These are phyloP conservation scores for Coemansia javaensis DNA, from an alignment of 192 early-diverging fungal species.

Conservation along the genomic window DNA sequence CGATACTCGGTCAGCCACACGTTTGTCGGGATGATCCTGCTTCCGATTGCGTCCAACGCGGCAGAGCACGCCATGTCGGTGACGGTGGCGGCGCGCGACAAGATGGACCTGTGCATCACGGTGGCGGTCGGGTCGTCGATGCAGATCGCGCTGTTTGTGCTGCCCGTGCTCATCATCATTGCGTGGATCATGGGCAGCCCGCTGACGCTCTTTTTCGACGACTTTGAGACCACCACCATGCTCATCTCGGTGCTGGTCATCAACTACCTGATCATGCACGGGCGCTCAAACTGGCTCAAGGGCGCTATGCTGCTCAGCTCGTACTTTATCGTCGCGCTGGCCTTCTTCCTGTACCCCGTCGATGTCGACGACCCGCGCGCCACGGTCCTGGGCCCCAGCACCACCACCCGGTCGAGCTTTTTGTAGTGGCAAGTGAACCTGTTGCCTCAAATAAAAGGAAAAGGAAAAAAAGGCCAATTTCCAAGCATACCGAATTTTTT, in stretches of 20 bases:
- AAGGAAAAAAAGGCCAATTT: no score
- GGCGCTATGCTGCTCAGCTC: slow-evolving; percentile 78
- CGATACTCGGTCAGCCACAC: slow-evolving; percentile 65
- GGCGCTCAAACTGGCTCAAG: slow-evolving; percentile 90
- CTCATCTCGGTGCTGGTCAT: slow-evolving; percentile 84
- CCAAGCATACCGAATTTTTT: no score
- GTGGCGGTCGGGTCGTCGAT: slow-evolving; percentile 76
- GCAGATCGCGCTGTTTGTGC: slow-evolving; percentile 82
- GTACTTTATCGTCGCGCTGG: slow-evolving; percentile 78
- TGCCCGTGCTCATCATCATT: slow-evolving; percentile 67
- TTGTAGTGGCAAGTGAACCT: no score
- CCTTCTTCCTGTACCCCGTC: slow-evolving; percentile 70
- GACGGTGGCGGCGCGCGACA: slow-evolving; percentile 79
- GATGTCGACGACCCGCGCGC: slow-evolving; percentile 20
- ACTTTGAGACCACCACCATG: slow-evolving; percentile 77
- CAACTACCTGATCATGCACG: slow-evolving; percentile 77
- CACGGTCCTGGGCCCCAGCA: not conserved
- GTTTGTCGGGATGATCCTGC: slow-evolving; percentile 88
- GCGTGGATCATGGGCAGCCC: slow-evolving; percentile 73
- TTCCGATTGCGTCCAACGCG: slow-evolving; percentile 87
- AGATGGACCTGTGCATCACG: slow-evolving; percentile 76
- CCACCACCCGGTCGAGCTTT: not conserved
- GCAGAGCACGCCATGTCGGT: slow-evolving; percentile 84
- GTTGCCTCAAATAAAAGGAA: not conserved
- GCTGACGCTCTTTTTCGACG: slow-evolving; percentile 77